Evolutionary conservation across 805 yeast species (phyloP).

Genomic region (Saturnispora mendoncae): DNA sequence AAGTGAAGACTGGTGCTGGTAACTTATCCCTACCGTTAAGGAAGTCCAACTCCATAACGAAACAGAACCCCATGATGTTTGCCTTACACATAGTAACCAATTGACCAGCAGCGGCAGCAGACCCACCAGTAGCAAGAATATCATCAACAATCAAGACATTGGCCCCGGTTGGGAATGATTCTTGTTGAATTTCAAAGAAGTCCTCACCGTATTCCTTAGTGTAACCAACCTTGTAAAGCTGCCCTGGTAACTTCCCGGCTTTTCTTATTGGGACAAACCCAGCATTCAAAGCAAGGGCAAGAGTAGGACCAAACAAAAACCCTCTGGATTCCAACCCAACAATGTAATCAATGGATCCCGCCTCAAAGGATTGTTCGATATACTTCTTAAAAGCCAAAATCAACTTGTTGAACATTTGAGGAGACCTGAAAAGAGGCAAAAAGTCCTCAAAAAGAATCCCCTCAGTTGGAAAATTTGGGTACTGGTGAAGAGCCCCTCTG

Average conservation of each 20-base stretch:
- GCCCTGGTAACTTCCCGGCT: constrained; percentile 92
- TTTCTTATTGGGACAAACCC: constrained; percentile 96
- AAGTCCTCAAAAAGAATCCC: constrained; percentile 95
- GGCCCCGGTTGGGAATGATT: constrained; percentile 69
- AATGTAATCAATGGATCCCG: constrained; percentile 63
- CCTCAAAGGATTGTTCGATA: constrained; percentile 45
- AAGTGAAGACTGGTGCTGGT: constrained; percentile 79
- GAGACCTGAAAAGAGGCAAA: constrained; percentile 83
- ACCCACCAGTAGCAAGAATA: constrained; percentile 96
- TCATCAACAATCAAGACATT: constrained; percentile 88
- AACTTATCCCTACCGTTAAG: constrained; percentile 87
- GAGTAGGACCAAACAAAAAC: constrained; percentile 89
- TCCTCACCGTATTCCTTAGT: constrained; percentile 91
- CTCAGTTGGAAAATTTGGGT: constrained; percentile 88
- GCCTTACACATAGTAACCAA: constrained; percentile 62
- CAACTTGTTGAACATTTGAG: constrained; percentile 71
- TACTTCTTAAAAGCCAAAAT: constrained; percentile 74
- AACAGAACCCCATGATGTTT: constrained; percentile 68
- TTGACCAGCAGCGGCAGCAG: constrained; percentile 90
- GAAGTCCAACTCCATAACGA: constrained; percentile 92
- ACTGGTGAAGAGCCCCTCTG: constrained; percentile 55
- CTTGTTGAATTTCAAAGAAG: constrained; percentile 79
- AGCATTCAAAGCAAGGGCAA: constrained; percentile 81
- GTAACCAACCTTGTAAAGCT: constrained; percentile 59
- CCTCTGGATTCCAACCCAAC: constrained; percentile 97